Base-by-base conservation (phyloP, 805 yeast species). In the Saccharomycopsis fermentans region DNA sequence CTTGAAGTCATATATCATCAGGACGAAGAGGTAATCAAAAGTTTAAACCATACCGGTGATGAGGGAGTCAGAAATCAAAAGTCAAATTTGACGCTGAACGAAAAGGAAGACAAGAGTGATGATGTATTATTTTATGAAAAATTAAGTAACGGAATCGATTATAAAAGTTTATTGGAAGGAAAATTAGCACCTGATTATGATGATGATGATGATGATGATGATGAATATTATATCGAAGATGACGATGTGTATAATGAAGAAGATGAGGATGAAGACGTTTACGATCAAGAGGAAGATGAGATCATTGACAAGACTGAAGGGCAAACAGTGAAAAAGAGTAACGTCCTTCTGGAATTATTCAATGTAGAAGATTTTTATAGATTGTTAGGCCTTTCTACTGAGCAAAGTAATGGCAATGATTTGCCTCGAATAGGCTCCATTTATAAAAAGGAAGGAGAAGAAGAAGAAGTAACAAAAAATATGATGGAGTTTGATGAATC, bases 131-230 rank as follows among this genome's bases (percentile, higher is more conserved):
- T 57, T 55, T 66, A 52, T 61, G 48, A 54, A 11, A 59, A 60
- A 19, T 65, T 63, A 16, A 62, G 59, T 21, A 50, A 56, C 6
- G 58, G 55, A 1, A 59, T 63, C 0, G 64, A 68, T 26, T 71
- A 71, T 57, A 61, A 64, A 34, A 57, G 62, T 4, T 60, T 74
- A 6, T 62, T 77, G 37, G 58, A 60, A n/a, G 67, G 65, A 6
- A 65, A 59, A 35, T 27, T 62, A 43, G 63, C 73, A 3, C 70
- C 77, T 17, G 80, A 76, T 27, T 62, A 77, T 58, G 66, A 62
- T 29, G 70, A 73, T 1, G 69, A 63, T 27, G 76, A 74, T 52
- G 65, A 62, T 11, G 62, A 63, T 39, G 63, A 59, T 24, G 57
- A 40, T n/a, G 60, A 63, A 12, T 64, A 57, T 51, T 61, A 64